Evolutionary conservation across 352 stramenopile species (phyloP).

Genomic region (Globisporangium megalacanthum): DNA sequence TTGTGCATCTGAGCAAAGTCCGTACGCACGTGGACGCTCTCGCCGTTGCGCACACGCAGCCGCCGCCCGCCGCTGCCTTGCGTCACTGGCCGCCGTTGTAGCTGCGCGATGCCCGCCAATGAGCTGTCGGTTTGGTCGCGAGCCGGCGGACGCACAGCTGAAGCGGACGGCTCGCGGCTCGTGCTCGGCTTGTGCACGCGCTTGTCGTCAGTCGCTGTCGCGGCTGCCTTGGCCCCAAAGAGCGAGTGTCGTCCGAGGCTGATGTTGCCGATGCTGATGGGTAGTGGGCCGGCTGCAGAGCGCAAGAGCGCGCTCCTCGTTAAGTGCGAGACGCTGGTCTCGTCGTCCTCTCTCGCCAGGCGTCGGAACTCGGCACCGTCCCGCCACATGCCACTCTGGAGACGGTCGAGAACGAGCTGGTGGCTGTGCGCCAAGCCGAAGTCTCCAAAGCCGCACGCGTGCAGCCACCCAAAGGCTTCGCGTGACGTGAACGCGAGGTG

Average conservation of each 20-base stretch:
- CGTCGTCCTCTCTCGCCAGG: constrained; percentile 10
- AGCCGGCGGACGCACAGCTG: not conserved
- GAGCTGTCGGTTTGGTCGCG: not conserved
- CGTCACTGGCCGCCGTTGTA: constrained; percentile 39
- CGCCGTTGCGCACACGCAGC: constrained; percentile 24
- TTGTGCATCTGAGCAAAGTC: constrained; percentile 69
- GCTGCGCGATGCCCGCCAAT: not conserved
- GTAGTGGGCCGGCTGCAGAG: constrained; percentile 5
- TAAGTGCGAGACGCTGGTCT: not conserved
- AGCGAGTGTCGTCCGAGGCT: constrained; percentile 46
- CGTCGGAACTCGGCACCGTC: constrained; percentile 41
- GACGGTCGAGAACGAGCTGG: constrained; percentile 87
- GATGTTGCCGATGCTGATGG: constrained; percentile 68
- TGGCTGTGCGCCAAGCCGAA: constrained; percentile 85
- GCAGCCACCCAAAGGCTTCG: constrained; percentile 94
- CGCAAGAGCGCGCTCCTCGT: not conserved
- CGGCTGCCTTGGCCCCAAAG: constrained; percentile 31
- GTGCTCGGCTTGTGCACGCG: not conserved
- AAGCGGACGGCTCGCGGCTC: constrained; percentile 3
- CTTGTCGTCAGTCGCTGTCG: constrained; percentile 11
- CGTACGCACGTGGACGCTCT: constrained; percentile 12
- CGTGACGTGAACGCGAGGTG: constrained; percentile 92
- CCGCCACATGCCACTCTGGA: constrained; percentile 77
- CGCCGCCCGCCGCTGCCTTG: constrained; percentile 30
- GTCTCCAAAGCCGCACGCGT: constrained; percentile 88